Evolutionary conservation across 176 grass and related monocot genomes (phyloP).

Genomic region (Elymus sibiricus): DNA sequence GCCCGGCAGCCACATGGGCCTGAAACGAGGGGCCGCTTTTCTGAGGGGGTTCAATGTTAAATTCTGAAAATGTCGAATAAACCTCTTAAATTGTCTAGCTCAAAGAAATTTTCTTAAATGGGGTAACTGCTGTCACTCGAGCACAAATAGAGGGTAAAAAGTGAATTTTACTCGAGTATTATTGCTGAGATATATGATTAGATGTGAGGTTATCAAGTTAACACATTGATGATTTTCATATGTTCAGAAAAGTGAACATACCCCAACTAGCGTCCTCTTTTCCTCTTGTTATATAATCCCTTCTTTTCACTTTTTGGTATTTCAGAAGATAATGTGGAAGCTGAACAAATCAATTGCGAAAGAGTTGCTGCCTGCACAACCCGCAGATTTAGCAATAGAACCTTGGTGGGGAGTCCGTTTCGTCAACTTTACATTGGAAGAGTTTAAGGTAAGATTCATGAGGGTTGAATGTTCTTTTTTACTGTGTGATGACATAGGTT

Average conservation of each 20-base stretch:
- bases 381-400: slow-evolving; percentile 69
- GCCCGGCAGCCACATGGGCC: neutral
- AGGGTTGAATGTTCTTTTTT: neutral
- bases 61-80: neutral
- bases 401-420: slow-evolving; percentile 97
- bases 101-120: neutral
- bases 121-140: neutral
- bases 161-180: neutral
- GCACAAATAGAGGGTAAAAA: neutral
- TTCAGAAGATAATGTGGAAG: slow-evolving; percentile 99
- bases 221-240: neutral
- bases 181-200: neutral
- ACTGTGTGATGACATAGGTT: neutral
- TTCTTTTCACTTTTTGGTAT: slow-evolving; percentile 11
- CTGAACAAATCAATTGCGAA: slow-evolving; percentile 97
- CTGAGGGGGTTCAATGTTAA: neutral
- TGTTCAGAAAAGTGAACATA: neutral
- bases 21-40: neutral
- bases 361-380: slow-evolving; percentile 75
- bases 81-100: neutral
- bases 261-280: neutral
- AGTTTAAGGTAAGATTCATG: slow-evolving; percentile 81
- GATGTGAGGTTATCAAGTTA: neutral
- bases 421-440: slow-evolving; percentile 96
- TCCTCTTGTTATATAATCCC: slow-evolving; percentile 15